phyloP scores from a whole-genome alignment of 352 stramenopile species.

The Saprolegnia parasitica region DNA sequence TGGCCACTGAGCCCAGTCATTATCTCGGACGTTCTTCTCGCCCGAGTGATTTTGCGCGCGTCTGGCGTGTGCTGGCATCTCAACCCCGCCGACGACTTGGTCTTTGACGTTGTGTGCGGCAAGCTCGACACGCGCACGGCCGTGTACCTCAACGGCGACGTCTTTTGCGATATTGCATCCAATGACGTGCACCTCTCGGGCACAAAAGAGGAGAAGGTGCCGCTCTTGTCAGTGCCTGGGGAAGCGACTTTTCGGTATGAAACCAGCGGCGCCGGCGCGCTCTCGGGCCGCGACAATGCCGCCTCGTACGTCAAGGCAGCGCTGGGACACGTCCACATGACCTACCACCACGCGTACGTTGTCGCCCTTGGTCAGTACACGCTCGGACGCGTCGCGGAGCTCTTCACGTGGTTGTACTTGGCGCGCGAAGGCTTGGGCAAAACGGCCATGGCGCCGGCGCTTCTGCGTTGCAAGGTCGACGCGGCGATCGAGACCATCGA shows the following conservation, averaged over 20 bases:
- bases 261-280: constrained; percentile 7
- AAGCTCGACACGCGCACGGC: not conserved
- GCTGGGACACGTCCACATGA: not conserved
- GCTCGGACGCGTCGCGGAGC: not conserved
- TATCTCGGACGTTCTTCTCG: not conserved
- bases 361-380: not conserved
- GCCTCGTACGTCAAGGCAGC: not conserved
- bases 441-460: not conserved
- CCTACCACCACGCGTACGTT: not conserved
- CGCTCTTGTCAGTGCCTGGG: not conserved
- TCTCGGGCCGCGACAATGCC: not conserved
- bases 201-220: not conserved
- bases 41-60: not conserved
- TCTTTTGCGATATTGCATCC: constrained; percentile 3
- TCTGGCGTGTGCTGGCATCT: not conserved
- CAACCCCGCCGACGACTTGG: not conserved
- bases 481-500: not conserved
- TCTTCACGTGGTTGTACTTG: constrained; percentile 29
- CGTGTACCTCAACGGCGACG: constrained; percentile 7
- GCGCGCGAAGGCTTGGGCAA: constrained; percentile 14
- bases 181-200: not conserved
- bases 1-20: not conserved
- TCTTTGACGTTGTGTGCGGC: not conserved
- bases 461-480: constrained; percentile 15
- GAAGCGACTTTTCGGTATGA: not conserved